Base-by-base conservation (phyloP, 2,329 filamentous ascomycete genomes). In the Alternaria sp. region DNA sequence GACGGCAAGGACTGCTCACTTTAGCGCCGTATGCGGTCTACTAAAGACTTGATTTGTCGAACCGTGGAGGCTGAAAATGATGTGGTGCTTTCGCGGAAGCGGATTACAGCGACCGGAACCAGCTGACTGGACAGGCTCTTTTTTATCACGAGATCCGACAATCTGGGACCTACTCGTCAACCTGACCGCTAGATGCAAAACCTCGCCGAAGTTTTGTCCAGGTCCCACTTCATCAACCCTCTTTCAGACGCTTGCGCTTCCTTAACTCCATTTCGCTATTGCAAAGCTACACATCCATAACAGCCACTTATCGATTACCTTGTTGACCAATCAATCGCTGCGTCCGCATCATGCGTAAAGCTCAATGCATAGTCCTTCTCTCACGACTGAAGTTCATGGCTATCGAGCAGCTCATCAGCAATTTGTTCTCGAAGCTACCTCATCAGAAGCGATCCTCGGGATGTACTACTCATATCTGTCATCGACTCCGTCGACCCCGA, bases 61-160 rank as follows among this genome's bases (percentile, higher is more conserved):
- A 69, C 69, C 55, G 30, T 15, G 21, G 37, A 46, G 50, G 56
- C 55, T 56, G 44, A 51, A 60, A 55, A 62, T 55, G 60, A 60
- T 64, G 65, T 58, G 58, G 64, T 76, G 71, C 71, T 76, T 76
- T 73, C 75, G 74, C 72, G 71, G 72, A 74, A 73, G 68, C 67
- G 66, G 60, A 69, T 54, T 67, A 55, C 66, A 64, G 54, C 50
- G 67, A 68, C 72, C 71, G 70, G 55, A 53, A 60, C 66, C 71
- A 69, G 44, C 57, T 49, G 53, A 57, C 60, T 69, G 70, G 71
- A 57, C 25, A 51, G 10, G 49, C 20, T 21, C 45, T 49, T 53
- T 23, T 44, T 20, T 51, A 58, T 62, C 64, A 65, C 62, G 49
- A 64, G 63, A 44, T 53, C 63, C 65, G 51, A 53, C 41, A 12